phyloP scores from a whole-genome alignment of 306 rosid species.

The Medicago lupulina region DNA sequence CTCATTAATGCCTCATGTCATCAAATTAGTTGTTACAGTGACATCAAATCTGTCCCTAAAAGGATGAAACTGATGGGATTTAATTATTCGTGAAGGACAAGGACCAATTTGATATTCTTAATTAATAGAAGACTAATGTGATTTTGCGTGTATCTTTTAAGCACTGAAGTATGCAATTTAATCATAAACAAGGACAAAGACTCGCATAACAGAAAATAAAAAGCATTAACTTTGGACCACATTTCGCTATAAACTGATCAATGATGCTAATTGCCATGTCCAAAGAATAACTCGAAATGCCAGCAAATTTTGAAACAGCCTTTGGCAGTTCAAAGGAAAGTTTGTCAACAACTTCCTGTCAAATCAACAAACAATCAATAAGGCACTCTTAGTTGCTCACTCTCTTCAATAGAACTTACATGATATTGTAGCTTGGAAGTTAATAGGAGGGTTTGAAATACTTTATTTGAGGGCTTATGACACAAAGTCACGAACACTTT shows the following conservation, averaged over 20 bases:
- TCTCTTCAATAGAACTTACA: slow-evolving; percentile 15
- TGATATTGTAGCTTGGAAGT: not conserved
- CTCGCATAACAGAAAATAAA: slow-evolving; percentile 72
- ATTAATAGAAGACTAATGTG: slow-evolving; percentile 6
- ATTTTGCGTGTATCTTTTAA: not conserved
- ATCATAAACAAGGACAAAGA: not conserved
- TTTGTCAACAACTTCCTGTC: slow-evolving; percentile 68
- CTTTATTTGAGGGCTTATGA: too few species aligned
- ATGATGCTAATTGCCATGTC: slow-evolving; percentile 65
- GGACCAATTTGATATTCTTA: slow-evolving; percentile 12
- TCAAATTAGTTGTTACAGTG: slow-evolving; percentile 4
- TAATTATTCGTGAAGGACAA: not conserved
- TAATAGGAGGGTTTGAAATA: too few species aligned
- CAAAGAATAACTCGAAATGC: slow-evolving; percentile 52
- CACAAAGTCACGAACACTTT: too few species aligned
- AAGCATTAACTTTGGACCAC: slow-evolving; percentile 88
- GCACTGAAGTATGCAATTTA: slow-evolving; percentile 30
- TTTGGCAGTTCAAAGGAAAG: slow-evolving; percentile 81
- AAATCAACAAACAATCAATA: slow-evolving; percentile 21
- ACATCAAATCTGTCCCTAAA: not conserved
- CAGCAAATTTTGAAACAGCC: slow-evolving; percentile 69
- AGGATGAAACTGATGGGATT: slow-evolving; percentile 10
- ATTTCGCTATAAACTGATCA: slow-evolving; percentile 57
- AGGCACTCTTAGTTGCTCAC: too few species aligned
- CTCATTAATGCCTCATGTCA: not conserved